phyloP scores from a whole-genome alignment of 805 yeast genomes.

The Lipomyces kockii region DNA sequence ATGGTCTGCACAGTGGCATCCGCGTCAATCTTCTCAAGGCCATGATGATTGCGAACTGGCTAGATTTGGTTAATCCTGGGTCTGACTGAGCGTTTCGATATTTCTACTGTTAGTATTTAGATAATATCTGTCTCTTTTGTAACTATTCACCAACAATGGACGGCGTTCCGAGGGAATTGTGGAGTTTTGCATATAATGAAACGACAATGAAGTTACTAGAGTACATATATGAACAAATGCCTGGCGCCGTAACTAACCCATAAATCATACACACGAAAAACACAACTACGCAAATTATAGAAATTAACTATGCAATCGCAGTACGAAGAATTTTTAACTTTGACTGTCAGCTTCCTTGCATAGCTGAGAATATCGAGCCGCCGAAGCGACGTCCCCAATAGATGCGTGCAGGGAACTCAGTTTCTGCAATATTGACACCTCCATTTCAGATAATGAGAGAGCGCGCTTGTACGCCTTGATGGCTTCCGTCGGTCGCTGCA shows the following conservation, averaged over 20 bases:
- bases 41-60: slow-evolving; percentile 34
- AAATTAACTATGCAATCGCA: neutral
- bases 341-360: slow-evolving; percentile 73
- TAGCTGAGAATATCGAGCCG: slow-evolving; percentile 66
- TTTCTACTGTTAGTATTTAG: slow-evolving; percentile 60
- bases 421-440: slow-evolving; percentile 61
- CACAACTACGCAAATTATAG: neutral
- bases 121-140: too few relatives aligned
- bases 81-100: slow-evolving; percentile 59
- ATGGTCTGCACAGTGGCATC: slow-evolving; percentile 26
- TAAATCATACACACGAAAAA: neutral
- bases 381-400: slow-evolving; percentile 56
- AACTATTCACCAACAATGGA: neutral
- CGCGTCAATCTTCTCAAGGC: slow-evolving; percentile 29
- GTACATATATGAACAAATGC: slow-evolving; percentile 4
- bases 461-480: slow-evolving; percentile 84
- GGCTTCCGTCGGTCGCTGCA: slow-evolving; percentile 71
- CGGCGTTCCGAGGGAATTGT: neutral
- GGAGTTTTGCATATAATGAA: neutral
- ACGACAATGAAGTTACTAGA: neutral
- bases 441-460: slow-evolving; percentile 59
- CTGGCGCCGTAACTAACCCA: neutral
- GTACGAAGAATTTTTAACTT: slow-evolving; percentile 50
- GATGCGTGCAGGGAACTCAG: slow-evolving; percentile 71
- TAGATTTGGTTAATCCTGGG: slow-evolving; percentile 20